Evolutionary conservation across 805 yeast genomes (phyloP).

Genomic region (Zygosaccharomyces bisporus): DNA sequence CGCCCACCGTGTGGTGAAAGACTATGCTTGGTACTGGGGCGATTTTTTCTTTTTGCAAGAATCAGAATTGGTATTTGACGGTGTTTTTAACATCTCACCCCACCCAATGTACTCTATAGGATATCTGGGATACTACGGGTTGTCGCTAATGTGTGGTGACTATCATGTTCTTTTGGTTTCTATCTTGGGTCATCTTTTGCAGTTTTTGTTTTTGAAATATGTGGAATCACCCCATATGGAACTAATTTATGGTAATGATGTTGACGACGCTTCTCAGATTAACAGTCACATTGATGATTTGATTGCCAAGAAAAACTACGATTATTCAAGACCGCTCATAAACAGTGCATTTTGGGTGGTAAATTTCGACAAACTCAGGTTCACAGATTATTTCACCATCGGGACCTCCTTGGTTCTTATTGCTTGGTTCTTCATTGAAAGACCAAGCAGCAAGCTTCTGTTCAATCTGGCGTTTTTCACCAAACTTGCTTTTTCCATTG

Average conservation of each 20-base stretch:
- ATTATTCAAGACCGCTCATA: slow-evolving; percentile 53
- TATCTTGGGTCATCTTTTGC: slow-evolving; percentile 69
- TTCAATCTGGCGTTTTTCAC: slow-evolving; percentile 43
- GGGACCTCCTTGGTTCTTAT: slow-evolving; percentile 44
- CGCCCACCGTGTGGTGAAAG: slow-evolving; percentile 85
- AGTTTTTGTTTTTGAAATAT: slow-evolving; percentile 65
- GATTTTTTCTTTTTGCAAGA: slow-evolving; percentile 81
- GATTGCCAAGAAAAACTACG: slow-evolving; percentile 39
- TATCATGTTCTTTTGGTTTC: slow-evolving; percentile 68
- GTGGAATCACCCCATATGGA: slow-evolving; percentile 88
- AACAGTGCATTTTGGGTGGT: slow-evolving; percentile 43
- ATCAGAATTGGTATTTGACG: slow-evolving; percentile 72
- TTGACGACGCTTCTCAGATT: slow-evolving; percentile 36
- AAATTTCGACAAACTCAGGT: slow-evolving; percentile 60
- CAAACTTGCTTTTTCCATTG: slow-evolving; percentile 49
- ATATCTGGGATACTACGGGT: slow-evolving; percentile 81
- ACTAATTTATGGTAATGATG: slow-evolving; percentile 59
- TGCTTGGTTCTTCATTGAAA: slow-evolving; percentile 32
- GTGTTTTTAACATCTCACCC: slow-evolving; percentile 85
- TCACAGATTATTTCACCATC: slow-evolving; percentile 56
- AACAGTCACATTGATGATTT: slow-evolving; percentile 35
- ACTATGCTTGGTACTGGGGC: slow-evolving; percentile 95
- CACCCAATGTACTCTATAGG: slow-evolving; percentile 93
- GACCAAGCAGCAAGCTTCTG: slow-evolving; percentile 27
- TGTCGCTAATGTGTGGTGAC: slow-evolving; percentile 71